Percentiles rank a stretch among this genome's conserved stretches.
phyloP scores from a whole-genome alignment of 495 filamentous ascomycete species.

The Xylaria castorea region DNA sequence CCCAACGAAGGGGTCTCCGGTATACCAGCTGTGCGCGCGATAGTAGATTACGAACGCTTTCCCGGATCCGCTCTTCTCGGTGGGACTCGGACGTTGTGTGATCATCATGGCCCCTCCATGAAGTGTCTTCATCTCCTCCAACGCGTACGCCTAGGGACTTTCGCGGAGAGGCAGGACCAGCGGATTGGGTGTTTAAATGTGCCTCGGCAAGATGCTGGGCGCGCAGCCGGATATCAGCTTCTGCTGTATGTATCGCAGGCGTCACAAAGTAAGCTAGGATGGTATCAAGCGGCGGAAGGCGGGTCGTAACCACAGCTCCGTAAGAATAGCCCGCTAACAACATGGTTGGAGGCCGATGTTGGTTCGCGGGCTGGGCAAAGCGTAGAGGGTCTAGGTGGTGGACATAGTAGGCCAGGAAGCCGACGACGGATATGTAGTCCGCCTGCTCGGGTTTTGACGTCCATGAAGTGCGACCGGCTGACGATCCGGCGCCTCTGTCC shows the following conservation, averaged over 20 bases:
- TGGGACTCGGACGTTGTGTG: not conserved
- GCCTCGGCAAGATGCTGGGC: constrained; percentile 64
- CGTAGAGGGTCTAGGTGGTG: constrained; percentile 49
- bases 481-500: constrained; percentile 78
- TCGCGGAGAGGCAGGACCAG: constrained; percentile 36
- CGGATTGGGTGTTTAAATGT: constrained; percentile 48
- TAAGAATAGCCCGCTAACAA: constrained; percentile 90
- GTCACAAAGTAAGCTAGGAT: constrained; percentile 66
- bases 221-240: constrained; percentile 69
- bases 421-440: constrained; percentile 82
- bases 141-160: constrained; percentile 46
- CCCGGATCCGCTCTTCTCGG: constrained; percentile 47
- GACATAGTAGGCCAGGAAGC: constrained; percentile 77
- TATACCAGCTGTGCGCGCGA: constrained; percentile 42
- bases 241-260: constrained; percentile 56
- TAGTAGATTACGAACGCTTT: constrained; percentile 49
- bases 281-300: constrained; percentile 66
- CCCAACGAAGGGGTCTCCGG: constrained; percentile 19
- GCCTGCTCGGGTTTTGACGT: constrained; percentile 76
- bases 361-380: constrained; percentile 24
- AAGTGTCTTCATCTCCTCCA: constrained; percentile 47
- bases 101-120: constrained; percentile 39
- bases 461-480: constrained; percentile 83
- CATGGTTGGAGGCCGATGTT: constrained; percentile 38
- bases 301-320: constrained; percentile 78